Evolutionary conservation across 1,284 basidiomycete species (phyloP).

Genomic region (Agroathelia rolfsii): DNA sequence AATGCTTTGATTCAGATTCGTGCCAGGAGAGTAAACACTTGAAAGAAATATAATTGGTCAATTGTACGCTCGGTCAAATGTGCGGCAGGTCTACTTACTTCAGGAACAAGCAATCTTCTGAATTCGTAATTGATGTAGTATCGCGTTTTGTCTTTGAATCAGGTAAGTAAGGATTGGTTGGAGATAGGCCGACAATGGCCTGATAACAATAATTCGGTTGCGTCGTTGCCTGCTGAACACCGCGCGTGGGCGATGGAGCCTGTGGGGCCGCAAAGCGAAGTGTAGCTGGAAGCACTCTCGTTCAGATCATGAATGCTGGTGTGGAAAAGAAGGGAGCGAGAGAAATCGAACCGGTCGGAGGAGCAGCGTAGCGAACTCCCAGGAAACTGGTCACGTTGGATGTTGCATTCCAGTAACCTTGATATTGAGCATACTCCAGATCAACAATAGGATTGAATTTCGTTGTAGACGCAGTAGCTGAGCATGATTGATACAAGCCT

Average conservation of each 20-base stretch:
- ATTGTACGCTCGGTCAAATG: not conserved
- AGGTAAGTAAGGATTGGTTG: too few relatives aligned
- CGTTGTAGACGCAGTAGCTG: too few relatives aligned
- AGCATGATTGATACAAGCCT: too few relatives aligned
- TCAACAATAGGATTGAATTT: constrained; percentile 27
- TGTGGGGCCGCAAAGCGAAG: too few relatives aligned
- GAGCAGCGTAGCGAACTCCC: constrained; percentile 31
- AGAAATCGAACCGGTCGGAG: constrained; percentile 22
- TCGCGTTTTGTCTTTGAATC: constrained; percentile 6
- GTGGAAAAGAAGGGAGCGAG: not conserved
- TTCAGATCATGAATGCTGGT: not conserved
- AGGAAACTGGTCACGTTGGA: constrained; percentile 27
- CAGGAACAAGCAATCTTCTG: constrained; percentile 34
- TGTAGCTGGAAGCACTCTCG: not conserved
- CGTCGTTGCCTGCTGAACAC: too few relatives aligned
- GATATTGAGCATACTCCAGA: constrained; percentile 30
- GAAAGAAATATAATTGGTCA: not conserved
- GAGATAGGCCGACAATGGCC: too few relatives aligned
- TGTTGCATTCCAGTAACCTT: constrained; percentile 21
- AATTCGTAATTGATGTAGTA: constrained; percentile 6
- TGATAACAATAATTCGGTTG: too few relatives aligned
- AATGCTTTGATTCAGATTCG: constrained; percentile 6
- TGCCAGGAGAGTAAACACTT: constrained; percentile 18
- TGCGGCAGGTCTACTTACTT: constrained; percentile 18
- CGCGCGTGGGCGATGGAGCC: too few relatives aligned